Base-by-base conservation (phyloP, 768 basidiomycete species). In the Trametes maxima region DNA sequence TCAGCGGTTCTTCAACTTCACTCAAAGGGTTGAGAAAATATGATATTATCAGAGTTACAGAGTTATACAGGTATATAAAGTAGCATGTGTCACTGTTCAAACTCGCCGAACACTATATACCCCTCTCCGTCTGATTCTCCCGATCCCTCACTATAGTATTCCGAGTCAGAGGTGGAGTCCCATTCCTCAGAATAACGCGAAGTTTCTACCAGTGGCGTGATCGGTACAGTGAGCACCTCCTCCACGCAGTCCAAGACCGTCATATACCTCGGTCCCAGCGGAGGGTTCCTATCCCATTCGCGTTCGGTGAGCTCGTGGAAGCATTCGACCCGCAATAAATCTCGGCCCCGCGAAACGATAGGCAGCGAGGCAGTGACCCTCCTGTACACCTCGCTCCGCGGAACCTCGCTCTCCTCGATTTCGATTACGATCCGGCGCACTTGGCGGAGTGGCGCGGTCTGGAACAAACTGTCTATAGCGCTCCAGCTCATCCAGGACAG, bases 401-500 rank as follows among this genome's bases (percentile, higher is more conserved):
- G 19, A 8, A 55, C 28, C 33, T 55, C 54, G 44, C 54, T 55
- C 21, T 55, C 12, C 19, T 45, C n/a, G 33, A 55, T 35, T 21
- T 35, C 54, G 42, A 55, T n/a, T 6, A 22, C 16, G 25, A 55
- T 10, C 14, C 44, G 43, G n/a, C 21, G 44, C 11, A 55, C 44
- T 17, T 2, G 1, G n/a, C 24, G 24, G 17, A 55, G 44, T 7
- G 54, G 54, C 8, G 44, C 0, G 28, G n/a, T 35, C 12, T 35
- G 33, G 11, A 55, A 25, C 2, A 55, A 19, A 14, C 11, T 21
- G 19, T 37, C 44, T 11, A 55, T 44, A 13, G 54, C 44, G 6
- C 13, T 11, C 54, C 54, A 55, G 19, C 46, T 44, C 12, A 55
- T 36, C 54, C 54, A 55, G 3, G 54, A 37, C 11, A 55, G 35